A percentile compares a stretch with the other conserved stretches of the same genome.
phyloP scores from a whole-genome alignment of 495 filamentous ascomycete genomes.

The Hyaloscypha bicolor region DNA sequence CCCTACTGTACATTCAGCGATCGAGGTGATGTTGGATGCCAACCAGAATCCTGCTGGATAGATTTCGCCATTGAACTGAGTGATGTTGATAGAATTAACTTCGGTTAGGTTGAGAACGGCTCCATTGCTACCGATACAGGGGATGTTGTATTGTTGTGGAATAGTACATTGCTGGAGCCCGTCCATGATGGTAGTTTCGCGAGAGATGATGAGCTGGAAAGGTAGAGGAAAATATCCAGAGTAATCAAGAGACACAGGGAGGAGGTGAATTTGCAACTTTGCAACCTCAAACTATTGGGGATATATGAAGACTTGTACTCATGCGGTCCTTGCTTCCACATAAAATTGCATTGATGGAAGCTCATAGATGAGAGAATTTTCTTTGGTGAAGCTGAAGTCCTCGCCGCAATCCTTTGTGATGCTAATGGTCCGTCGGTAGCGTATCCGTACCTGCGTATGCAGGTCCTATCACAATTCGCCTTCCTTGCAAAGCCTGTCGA shows the following conservation, averaged over 20 bases:
- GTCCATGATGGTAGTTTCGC: background rate
- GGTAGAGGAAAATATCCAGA: background rate
- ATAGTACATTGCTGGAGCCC: background rate
- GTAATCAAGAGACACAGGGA: background rate
- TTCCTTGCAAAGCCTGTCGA: background rate
- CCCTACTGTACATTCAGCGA: constrained; percentile 10
- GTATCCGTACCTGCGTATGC: background rate
- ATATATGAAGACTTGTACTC: background rate
- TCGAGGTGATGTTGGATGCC: constrained; percentile 19
- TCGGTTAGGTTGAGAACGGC: background rate
- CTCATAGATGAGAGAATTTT: background rate
- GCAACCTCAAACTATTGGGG: background rate
- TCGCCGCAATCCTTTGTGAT: background rate
- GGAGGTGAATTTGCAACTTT: background rate
- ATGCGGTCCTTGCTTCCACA: too few species aligned
- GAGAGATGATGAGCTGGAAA: background rate
- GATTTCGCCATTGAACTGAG: background rate
- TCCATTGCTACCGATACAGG: background rate
- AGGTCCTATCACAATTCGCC: background rate
- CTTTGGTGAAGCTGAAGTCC: background rate
- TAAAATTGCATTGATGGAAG: background rate
- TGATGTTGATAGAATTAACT: background rate
- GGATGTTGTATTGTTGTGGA: background rate
- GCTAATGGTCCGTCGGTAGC: background rate
- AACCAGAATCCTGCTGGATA: constrained; percentile 14